A percentile compares a stretch with the other conserved stretches of the same genome.
phyloP scores from a whole-genome alignment of 352 stramenopile species.

The Pythium angustatum region DNA sequence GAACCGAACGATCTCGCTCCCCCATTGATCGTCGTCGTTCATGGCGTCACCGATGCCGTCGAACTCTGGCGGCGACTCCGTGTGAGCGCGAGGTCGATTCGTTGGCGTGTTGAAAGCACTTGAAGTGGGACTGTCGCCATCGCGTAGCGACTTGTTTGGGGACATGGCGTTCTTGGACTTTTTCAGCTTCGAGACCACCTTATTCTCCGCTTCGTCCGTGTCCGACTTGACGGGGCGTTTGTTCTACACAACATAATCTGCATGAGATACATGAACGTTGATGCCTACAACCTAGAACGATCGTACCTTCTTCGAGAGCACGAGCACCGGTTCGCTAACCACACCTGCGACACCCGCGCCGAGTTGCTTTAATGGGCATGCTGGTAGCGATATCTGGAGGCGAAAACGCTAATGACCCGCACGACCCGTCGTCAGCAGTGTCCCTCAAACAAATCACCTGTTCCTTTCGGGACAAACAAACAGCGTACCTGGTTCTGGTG shows the following conservation, averaged over 20 bases:
- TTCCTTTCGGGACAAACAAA: not conserved
- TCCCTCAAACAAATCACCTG: not conserved
- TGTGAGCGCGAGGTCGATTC: conserved; percentile 1
- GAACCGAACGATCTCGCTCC: conserved; percentile 42
- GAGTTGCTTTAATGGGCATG: conserved; percentile 32
- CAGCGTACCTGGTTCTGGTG: conserved; percentile 73
- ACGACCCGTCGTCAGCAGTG: not conserved
- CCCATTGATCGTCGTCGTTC: conserved; percentile 31
- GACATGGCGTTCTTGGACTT: conserved; percentile 39
- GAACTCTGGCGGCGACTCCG: conserved; percentile 25
- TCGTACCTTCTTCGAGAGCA: conserved; percentile 68
- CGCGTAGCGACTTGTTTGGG: conserved; percentile 2
- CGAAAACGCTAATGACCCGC: conserved; percentile 46
- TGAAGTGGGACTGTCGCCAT: conserved; percentile 7
- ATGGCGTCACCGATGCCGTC: conserved; percentile 35
- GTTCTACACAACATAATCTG: conserved; percentile 44
- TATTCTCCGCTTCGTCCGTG: conserved; percentile 36
- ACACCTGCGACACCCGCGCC: conserved; percentile 20
- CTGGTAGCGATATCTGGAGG: conserved; percentile 51
- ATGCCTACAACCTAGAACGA: not conserved
- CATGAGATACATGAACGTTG: no score
- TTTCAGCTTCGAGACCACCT: conserved; percentile 37
- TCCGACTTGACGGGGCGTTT: conserved; percentile 61
- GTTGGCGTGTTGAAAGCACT: conserved; percentile 30
- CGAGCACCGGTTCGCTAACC: conserved; percentile 53